phyloP scores from a whole-genome alignment of 495 filamentous ascomycete species.

The Astrothelium subdiscretum region DNA sequence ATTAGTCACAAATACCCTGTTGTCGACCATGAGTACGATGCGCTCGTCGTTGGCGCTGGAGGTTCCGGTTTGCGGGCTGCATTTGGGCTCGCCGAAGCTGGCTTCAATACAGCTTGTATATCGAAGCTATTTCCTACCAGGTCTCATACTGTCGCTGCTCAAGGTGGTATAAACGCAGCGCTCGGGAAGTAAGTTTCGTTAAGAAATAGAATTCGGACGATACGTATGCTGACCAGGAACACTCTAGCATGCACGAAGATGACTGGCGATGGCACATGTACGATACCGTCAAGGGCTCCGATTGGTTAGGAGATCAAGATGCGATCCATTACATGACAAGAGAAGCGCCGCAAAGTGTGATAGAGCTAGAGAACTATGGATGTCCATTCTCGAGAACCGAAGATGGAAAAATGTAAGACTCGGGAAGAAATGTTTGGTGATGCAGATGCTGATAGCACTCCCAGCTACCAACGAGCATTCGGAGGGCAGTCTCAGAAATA shows the following conservation, averaged over 20 bases:
- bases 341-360: conserved; percentile 80
- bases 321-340: conserved; percentile 99
- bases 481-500: conserved; percentile 91
- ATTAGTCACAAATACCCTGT: conserved; percentile 44
- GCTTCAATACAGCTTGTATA: conserved; percentile 97
- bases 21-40: conserved; percentile 36
- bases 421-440: background rate
- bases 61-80: conserved; percentile 91
- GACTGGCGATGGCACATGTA: conserved; percentile 99
- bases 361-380: conserved; percentile 94
- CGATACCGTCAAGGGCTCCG: conserved; percentile 97
- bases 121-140: conserved; percentile 96
- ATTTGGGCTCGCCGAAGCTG: conserved; percentile 93
- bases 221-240: background rate
- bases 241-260: conserved; percentile 58
- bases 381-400: conserved; percentile 97
- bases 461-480: conserved; percentile 86
- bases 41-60: conserved; percentile 90
- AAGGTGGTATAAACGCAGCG: conserved; percentile 91
- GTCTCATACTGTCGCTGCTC: conserved; percentile 91
- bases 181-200: conserved; percentile 65
- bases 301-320: conserved; percentile 99
- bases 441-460: background rate
- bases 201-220: background rate
- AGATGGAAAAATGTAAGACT: conserved; percentile 71